Percentiles rank a stretch among this genome's conserved stretches.
Conservation (phyloP, 108 stramenopile genomes). For the Cyclotella sp. region DNA sequence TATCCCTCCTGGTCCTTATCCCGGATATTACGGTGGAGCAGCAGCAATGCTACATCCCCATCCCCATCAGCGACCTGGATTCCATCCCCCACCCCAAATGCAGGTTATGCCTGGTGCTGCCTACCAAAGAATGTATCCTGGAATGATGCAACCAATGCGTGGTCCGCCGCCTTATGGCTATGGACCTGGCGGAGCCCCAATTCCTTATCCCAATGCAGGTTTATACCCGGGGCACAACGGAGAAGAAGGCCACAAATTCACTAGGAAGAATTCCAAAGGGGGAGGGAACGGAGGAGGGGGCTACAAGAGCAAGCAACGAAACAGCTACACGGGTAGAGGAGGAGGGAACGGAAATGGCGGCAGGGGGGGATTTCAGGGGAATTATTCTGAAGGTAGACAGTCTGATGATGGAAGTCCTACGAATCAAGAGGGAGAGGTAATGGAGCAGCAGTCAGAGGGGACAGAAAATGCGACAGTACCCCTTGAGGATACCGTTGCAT, state of each 20-base stretch:
- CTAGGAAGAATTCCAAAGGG: background rate
- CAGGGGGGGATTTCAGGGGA: conserved; percentile 16
- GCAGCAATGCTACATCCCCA: conserved; percentile 45
- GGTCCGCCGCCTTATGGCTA: conserved; percentile 29
- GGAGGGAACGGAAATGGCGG: conserved; percentile 11
- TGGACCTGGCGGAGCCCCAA: conserved; percentile 14
- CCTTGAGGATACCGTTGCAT: too few relatives aligned
- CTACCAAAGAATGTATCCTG: conserved; percentile 32
- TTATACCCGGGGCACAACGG: conserved; percentile 19
- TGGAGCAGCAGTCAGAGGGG: background rate
- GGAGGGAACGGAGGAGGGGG: conserved; percentile 23
- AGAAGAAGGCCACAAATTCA: conserved; percentile 18
- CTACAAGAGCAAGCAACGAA: conserved; percentile 34
- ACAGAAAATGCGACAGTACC: background rate
- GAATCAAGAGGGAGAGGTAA: background rate
- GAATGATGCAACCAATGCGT: conserved; percentile 28
- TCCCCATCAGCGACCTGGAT: conserved; percentile 52
- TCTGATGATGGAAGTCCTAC: conserved; percentile 8
- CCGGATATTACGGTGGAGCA: conserved; percentile 52
- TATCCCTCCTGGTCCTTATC: conserved; percentile 46
- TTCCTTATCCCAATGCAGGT: conserved; percentile 3
- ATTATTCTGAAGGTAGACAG: conserved; percentile 6
- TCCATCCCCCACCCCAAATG: conserved; percentile 60
- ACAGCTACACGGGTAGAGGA: conserved; percentile 30
- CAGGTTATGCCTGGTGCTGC: conserved; percentile 31